Evolutionary conservation across 148 eudicot genomes (phyloP), one percentile per base, ranked within the genome.

Genomic region (Rhododendron ovatum): DNA sequence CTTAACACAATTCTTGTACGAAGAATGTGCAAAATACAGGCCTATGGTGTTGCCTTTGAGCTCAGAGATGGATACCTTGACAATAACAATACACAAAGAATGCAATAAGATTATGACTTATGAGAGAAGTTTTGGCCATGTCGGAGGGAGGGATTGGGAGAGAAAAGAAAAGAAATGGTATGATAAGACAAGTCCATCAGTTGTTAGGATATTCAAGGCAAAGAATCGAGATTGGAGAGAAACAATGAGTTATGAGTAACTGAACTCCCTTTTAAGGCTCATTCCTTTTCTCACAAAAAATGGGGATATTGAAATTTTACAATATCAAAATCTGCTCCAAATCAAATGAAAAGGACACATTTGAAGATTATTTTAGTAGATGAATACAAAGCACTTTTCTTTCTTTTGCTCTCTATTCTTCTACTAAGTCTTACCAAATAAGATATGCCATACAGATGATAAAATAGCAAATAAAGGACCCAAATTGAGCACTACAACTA

Each of bases 11-110:
- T 74, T 89, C 89, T 35, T 39, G 83, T 26, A 85, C 83, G 84
- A 88, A 88, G 37, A 87, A 75, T 37, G 15, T 15, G 90, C 78
- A 83, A 95, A 95, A 84, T 94, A 93, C 79, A 95, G 86, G 43
- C 93, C 95, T 18, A 95, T 88, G 71, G 88, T 93, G 87, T 91
- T 94, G 76, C 98, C 96, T 86, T 95, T 92, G 63, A 95, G 94
- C 85, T 94, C 91, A 47, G 91, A 82, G 14, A 95, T 86, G 30
- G 90, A 88, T 15, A 92, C 93, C 96, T 95, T 82, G 26, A 15
- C 82, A 13, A 80, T 14, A 79, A 48, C 82, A 79, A 48, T 12
- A 48, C 12, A 26, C 3, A 78, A 79, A 47, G 82, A 48, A 79
- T 48, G 30, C 15, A 79, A 22, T 48, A 2, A 48, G 35, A 24